Percentiles rank a stretch among this genome's conserved stretches.
phyloP scores from a whole-genome alignment of 306 rosid species.

The Leucaena leucocephala region DNA sequence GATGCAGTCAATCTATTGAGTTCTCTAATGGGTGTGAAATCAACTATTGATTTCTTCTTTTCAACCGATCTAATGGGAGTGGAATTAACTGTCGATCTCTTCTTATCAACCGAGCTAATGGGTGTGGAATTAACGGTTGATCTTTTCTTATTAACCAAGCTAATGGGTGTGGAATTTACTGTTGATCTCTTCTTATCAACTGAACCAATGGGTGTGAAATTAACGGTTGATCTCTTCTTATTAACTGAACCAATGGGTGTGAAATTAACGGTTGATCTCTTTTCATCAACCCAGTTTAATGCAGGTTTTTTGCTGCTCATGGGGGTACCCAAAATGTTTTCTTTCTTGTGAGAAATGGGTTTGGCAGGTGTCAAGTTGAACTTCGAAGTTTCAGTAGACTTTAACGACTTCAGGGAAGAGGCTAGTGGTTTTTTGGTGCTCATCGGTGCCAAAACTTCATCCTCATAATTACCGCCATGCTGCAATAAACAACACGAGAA shows the following conservation, averaged over 20 bases:
- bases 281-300: conserved; percentile 42
- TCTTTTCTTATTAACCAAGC: conserved; percentile 59
- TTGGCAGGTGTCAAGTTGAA: conserved; percentile 60
- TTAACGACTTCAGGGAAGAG: conserved; percentile 49
- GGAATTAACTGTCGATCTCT: too few relatives aligned
- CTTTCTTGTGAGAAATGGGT: conserved; percentile 42
- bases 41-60: conserved; percentile 15
- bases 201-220: not conserved
- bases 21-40: conserved; percentile 86
- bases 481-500: conserved; percentile 23
- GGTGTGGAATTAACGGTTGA: conserved; percentile 32
- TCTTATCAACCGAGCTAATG: too few relatives aligned
- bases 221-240: conserved; percentile 42
- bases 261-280: not conserved
- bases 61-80: too few relatives aligned
- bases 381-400: conserved; percentile 47
- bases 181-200: conserved; percentile 69
- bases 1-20: conserved; percentile 74
- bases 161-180: conserved; percentile 76
- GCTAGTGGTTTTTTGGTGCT: conserved; percentile 55
- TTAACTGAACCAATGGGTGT: conserved; percentile 38
- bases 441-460: conserved; percentile 44
- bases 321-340: conserved; percentile 55
- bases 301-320: conserved; percentile 47
- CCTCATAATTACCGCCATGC: conserved; percentile 43